Base-by-base conservation (phyloP, 768 basidiomycete genomes). In the Chalciporus piperatus region DNA sequence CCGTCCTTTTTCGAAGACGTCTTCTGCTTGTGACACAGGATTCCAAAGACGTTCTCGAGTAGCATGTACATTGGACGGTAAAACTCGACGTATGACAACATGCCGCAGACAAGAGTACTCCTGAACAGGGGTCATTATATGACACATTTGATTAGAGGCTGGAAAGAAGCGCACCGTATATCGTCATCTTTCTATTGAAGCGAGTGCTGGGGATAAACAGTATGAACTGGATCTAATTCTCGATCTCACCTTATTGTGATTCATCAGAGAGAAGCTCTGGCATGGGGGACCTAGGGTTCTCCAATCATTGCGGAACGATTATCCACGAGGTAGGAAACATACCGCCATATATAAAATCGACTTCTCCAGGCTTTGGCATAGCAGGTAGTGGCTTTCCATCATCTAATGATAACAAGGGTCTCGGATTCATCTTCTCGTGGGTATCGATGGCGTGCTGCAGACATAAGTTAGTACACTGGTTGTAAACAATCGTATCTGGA, bases 321-420 rank as follows among this genome's bases (percentile, higher is more conserved):
- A 46, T 11, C 3, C n/a, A 46, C 23, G 45, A 16, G 46, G 44
- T 12, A 44, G 16, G 48, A 57, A 16, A 66, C 77, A 42, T 68
- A 84, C 87, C 85, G 52, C 88, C 86, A 65, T 77, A 86, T n/a
- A 90, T 80, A 48, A 90, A 78, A 56, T 87, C 85, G 3, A 87
- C 78, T 13, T 82, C 79, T 4, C 76, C 78, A 35, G 73, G 77
- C 51, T 71, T 70, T 7, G 87, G 88, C 74, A 90, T 75, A 0
- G 66, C 61, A 22, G 69, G 72, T 10, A 68, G 70, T 59, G 59
- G 73, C 64, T 32, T 62, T 28, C 68, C 63, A n/a, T 70, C 68
- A 56, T 76, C 69, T 17, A 76, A 69, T 3, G 78, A 74, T 37
- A 62, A 45, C 11, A 87, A 58, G 0, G 76, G 70, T 19, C 54